Percentiles rank a stretch among this genome's conserved stretches.
Evolutionary conservation across 2,329 filamentous ascomycete genomes (phyloP).

Genomic region (Chaetomiaceae sp.): DNA sequence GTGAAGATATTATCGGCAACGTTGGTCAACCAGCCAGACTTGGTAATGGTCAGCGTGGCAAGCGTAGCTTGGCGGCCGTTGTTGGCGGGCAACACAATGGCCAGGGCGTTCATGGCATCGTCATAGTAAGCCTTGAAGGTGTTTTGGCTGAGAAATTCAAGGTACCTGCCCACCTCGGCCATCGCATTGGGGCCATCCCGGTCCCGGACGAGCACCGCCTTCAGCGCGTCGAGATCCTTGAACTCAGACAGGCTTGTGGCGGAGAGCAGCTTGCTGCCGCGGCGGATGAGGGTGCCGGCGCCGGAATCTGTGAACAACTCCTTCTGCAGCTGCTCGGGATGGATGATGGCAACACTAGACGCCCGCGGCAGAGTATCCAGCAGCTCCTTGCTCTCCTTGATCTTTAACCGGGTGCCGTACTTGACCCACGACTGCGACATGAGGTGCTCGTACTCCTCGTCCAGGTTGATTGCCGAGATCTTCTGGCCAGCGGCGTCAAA

Average conservation of each 20-base stretch:
- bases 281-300: conserved; percentile 84
- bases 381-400: conserved; percentile 93
- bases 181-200: conserved; percentile 74
- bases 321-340: conserved; percentile 91
- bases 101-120: conserved; percentile 86
- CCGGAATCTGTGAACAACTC: conserved; percentile 95
- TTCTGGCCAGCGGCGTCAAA: conserved; percentile 92
- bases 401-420: conserved; percentile 92
- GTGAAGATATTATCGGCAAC: conserved; percentile 93
- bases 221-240: conserved; percentile 67
- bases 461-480: conserved; percentile 94
- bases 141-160: conserved; percentile 68
- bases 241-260: conserved; percentile 68
- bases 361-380: conserved; percentile 82
- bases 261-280: conserved; percentile 81
- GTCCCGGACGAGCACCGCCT: conserved; percentile 75
- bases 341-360: conserved; percentile 94
- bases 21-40: conserved; percentile 89
- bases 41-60: conserved; percentile 86
- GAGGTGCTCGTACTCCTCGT: conserved; percentile 88
- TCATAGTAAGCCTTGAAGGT: conserved; percentile 93
- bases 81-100: conserved; percentile 73
- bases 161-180: conserved; percentile 78
- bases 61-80: conserved; percentile 70
- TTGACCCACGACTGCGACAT: conserved; percentile 94